Base-by-base conservation (phyloP, 1,139 yeast genomes). In the Kurtzmaniella quercitrusa region DNA sequence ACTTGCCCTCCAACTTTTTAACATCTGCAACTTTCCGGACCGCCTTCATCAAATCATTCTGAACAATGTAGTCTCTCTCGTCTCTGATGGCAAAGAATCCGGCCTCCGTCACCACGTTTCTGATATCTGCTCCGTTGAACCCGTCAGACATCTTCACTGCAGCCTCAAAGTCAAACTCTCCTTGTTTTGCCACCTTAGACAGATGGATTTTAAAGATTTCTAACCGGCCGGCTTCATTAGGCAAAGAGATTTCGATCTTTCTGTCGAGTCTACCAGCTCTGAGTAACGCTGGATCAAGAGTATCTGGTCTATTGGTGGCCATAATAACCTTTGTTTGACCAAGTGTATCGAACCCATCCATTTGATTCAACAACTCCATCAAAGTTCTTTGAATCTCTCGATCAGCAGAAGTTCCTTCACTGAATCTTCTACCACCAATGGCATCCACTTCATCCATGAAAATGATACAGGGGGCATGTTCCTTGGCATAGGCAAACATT, bases 391-490 rank as follows among this genome's bases (percentile, higher is more conserved):
- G 99, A 60, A 94, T 93, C 67, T 94, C 99, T 66, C 98, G 84
- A 70, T 94, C 99, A 2, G 98, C 98, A 10, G 96, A 87, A 2
- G 98, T 93, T 67, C 99, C 99, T 66, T 94, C 99, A 56, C 94
- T 83, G 66, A 94, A 94, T 66, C 99, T 82, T 56, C 99, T 81
- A 43, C 98, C 98, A 61, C 99, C 99, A 66, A 94, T 94, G 44
- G 99, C 98, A 72, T 94, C 99, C 50, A 94, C 83, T 74, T 94
- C 99, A 72, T 94, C 99, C 97, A 94, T 91, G 63, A 94, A 94
- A 53, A 94, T 94, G 62, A 94, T 93, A 70, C 98, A 94, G 16
- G 99, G 99, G 60, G 88, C 98, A 63, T 94, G 98, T 60, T 93
- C 98, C 63, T 83, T 90, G 43, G 99, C 99, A 66, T 94, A 94